phyloP scores from a whole-genome alignment of 345 rosid species.

The Pugionium dolabratum region DNA sequence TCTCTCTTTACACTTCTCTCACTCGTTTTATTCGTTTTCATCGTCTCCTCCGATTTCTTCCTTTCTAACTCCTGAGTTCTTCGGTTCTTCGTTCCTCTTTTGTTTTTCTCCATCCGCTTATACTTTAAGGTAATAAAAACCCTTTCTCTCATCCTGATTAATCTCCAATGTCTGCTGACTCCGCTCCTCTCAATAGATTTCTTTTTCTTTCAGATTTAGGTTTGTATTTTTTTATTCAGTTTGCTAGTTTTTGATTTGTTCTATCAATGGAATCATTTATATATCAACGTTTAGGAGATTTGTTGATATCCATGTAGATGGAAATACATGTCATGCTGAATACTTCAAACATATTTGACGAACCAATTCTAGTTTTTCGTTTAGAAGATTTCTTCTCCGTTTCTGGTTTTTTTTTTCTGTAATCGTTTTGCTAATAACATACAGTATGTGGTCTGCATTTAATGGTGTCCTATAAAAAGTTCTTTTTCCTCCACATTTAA shows the following conservation, averaged over 20 bases:
- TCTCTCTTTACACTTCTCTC: constrained; percentile 29
- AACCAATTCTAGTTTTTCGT: no score
- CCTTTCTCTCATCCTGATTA: constrained; percentile 3
- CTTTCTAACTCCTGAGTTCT: constrained; percentile 14
- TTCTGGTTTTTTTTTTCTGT: constrained; percentile 26
- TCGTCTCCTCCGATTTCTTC: constrained; percentile 2
- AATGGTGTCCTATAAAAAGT: not conserved
- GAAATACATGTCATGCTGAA: no score
- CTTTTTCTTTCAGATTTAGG: no score
- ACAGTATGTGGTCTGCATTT: constrained; percentile 33
- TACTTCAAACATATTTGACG: no score
- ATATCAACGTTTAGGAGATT: not conserved
- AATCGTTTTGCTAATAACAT: not conserved
- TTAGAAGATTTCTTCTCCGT: constrained; percentile 3
- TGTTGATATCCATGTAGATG: no score
- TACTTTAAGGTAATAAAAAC: constrained; percentile 17
- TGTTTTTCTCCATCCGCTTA: constrained; percentile 7
- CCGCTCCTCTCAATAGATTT: not conserved
- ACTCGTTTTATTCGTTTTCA: constrained; percentile 24
- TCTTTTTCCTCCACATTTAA: constrained; percentile 10
- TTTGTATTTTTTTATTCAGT: no score
- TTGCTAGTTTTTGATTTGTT: not conserved
- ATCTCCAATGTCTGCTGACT: constrained; percentile 2
- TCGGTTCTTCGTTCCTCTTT: not conserved
- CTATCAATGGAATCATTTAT: not conserved